Base-by-base conservation (phyloP, 495 filamentous ascomycete species). In the Amniculicola lignicola region DNA sequence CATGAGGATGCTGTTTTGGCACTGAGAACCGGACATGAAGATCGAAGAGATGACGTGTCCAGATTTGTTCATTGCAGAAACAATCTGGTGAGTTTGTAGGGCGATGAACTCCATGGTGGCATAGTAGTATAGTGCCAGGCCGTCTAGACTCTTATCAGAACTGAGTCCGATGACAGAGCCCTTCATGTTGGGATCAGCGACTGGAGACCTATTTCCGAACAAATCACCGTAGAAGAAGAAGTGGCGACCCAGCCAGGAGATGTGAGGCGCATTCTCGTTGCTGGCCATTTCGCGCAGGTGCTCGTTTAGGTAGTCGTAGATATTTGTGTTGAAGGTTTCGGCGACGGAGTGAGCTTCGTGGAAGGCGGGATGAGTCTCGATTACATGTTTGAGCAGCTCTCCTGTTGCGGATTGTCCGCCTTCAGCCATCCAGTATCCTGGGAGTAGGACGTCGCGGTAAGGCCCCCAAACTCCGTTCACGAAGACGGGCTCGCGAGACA, bases 141-240 rank as follows among this genome's bases (percentile, higher is more conserved):
- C 83, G 63, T 96, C 88, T 23, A 93, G 79, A 63, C 82, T 84
- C 54, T 85, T 88, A 68, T 98, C 92, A 47, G 81, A 86, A 68
- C 82, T 86, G 27, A 98, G 76, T 4, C 93, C 93, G 50, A 95
- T 82, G 39, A 93, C 79, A 1, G 90, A 82, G 25, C 93, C 93
- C 24, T 82, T 83, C 93, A 98, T 98, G 67, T 81, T 82, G 0
- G 91, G 79, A 63, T 98, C 89, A 0, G 92, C 92, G 51, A 98
- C 82, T 4, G 93, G 93, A 15, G 89, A 95, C 25, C 93, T 84
- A 70, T 98, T 98, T 35, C 93, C 93, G 79, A 93, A 96, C n/a
- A 96, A 81, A 65, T 98, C 93, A 48, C 93, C 93, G 66, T 97
- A 96, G 76, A 98, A 94, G 79, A 97, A 98, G 70, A 94, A 84